Base-by-base conservation (phyloP, 805 yeast genomes). In the Lachancea sp. region DNA sequence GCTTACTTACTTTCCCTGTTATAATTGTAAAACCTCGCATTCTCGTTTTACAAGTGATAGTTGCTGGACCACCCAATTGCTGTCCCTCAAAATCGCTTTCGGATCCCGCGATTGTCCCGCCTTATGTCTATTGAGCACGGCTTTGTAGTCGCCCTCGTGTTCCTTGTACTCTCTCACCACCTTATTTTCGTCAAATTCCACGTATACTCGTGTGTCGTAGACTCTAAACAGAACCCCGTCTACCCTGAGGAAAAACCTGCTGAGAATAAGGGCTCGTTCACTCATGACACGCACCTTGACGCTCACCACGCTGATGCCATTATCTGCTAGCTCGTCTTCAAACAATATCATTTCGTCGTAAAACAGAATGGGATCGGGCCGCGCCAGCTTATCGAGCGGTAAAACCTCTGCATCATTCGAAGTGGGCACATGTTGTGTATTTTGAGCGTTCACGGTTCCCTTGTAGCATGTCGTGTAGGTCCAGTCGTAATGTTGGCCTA, bases 281-380 rank as follows among this genome's bases (percentile, higher is more conserved):
- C 81, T 81, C 97, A 93, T 93, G 3, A 89, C 96, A 50, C 99
- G 69, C 17, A 93, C 77, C 63, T 90, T 90, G 30, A 82, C 80
- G 42, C 80, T 79, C 44, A 86, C 66, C 44, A 86, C 75, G 0
- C 95, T 78, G 15, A 88, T 84, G 7, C 99, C 99, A 62, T 91
- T 93, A 62, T 93, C 99, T 3, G 95, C 98, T 45, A 93, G 70
- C 62, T 93, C 99, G 59, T 93, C 99, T 60, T 93, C 99, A 60
- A 78, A 93, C 27, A 93, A 68, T 6, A 86, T 78, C 70, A 88
- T 78, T 55, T 91, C 97, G 59, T 89, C 97, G 59, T 79, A 93
- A 62, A 86, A 89, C 44, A 88, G 59, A 36, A 93, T 93, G 1
- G 95, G 95, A 56, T 88, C 96, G 6, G 83, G 88, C 47, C 73